Percentiles rank a stretch among this genome's conserved stretches.
Evolutionary conservation across 345 rosid genomes (phyloP).

Genomic region (Euphorbia pulcherrima): DNA sequence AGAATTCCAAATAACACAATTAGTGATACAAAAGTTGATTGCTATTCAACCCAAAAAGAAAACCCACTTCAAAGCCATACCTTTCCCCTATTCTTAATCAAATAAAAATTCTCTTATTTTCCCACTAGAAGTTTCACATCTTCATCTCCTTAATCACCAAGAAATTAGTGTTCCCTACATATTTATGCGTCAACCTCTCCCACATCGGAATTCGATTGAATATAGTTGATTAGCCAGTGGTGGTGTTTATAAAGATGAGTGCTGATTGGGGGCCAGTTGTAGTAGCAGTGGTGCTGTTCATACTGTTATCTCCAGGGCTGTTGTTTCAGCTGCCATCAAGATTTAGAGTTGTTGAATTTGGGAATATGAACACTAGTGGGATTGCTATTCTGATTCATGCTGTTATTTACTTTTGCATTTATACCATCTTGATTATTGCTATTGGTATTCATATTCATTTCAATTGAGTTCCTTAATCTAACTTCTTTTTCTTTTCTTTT

Average conservation of each 20-base stretch:
- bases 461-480: conserved; percentile 21
- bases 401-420: conserved; percentile 66
- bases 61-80: conserved; percentile 41
- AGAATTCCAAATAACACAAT: conserved; percentile 26
- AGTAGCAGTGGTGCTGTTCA: conserved; percentile 65
- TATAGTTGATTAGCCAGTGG: not conserved
- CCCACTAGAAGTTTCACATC: conserved; percentile 46
- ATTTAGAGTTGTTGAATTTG: conserved; percentile 71
- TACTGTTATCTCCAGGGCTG: conserved; percentile 82
- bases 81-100: conserved; percentile 39
- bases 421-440: conserved; percentile 76
- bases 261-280: conserved; percentile 89
- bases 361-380: conserved; percentile 92
- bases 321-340: conserved; percentile 83
- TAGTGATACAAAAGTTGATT: conserved; percentile 12
- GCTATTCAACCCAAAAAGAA: conserved; percentile 35
- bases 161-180: conserved; percentile 31
- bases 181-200: conserved; percentile 15
- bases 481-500: not conserved
- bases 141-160: conserved; percentile 46
- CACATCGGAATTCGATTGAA: not conserved
- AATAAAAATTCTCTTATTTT: conserved; percentile 24
- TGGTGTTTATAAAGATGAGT: conserved; percentile 39
- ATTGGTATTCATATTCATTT: conserved; percentile 57
- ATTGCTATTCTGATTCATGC: conserved; percentile 85